These are phyloP conservation scores for Daedaleopsis nitida DNA, from an alignment of 768 basidiomycete genomes.

Conservation along the genomic window DNA sequence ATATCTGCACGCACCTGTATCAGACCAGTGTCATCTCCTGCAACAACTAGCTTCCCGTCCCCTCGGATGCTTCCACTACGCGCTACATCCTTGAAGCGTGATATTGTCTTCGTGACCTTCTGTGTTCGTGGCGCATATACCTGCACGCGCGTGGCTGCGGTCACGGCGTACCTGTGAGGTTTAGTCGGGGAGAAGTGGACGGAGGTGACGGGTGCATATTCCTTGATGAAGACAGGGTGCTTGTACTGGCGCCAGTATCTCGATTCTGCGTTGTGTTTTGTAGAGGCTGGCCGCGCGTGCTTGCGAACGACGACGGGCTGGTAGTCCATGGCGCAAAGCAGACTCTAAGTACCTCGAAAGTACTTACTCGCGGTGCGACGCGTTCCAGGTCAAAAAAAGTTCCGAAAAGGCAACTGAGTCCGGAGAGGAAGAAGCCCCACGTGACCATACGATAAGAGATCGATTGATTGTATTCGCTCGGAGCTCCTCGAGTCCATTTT, in stretches of 20 bases:
- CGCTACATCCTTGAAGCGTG: slow-evolving; percentile 95
- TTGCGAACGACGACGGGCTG: slow-evolving; percentile 68
- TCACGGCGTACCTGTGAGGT: slow-evolving; percentile 95
- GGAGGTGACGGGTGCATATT: slow-evolving; percentile 94
- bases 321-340: slow-evolving; percentile 63
- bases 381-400: slow-evolving; percentile 8
- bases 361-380: background rate
- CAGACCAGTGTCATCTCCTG: slow-evolving; percentile 91
- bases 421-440: slow-evolving; percentile 18
- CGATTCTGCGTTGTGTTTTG: slow-evolving; percentile 73
- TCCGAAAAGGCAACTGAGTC: slow-evolving; percentile 24
- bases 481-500: slow-evolving; percentile 15
- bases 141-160: slow-evolving; percentile 90
- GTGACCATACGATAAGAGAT: slow-evolving; percentile 33
- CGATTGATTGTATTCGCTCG: slow-evolving; percentile 29
- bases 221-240: slow-evolving; percentile 92
- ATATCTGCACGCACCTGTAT: slow-evolving; percentile 55
- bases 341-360: background rate
- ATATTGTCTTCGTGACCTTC: slow-evolving; percentile 94
- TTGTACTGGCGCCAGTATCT: slow-evolving; percentile 88
- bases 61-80: slow-evolving; percentile 84
- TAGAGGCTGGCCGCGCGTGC: slow-evolving; percentile 56
- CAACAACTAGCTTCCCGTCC: slow-evolving; percentile 94
- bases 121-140: slow-evolving; percentile 96
- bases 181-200: slow-evolving; percentile 86